Evolutionary conservation across 228 moss, liverwort and hornwort species (phyloP), one percentile per base, ranked within the genome.

Genomic region (Sphagnum fallax): DNA sequence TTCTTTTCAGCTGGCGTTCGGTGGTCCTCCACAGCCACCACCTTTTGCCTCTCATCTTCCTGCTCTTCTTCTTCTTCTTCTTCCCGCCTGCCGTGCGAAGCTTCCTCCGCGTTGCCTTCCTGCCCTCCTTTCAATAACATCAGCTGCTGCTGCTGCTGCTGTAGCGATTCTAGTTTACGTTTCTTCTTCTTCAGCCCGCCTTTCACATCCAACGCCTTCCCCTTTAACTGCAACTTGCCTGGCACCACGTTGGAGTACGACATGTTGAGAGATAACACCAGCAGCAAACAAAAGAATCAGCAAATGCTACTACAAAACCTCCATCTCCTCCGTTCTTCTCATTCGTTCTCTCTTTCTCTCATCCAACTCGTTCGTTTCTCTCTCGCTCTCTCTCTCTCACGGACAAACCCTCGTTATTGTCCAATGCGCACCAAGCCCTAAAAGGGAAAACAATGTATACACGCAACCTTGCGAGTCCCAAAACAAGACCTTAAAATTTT

Each of bases 201-300:
- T 69, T 79, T 90, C 49, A 95, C 88, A 73, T 95, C 91, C 57
- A 92, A 67, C 0, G 92, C 84, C 74, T 91, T 92, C 2, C 94
- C 94, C 72, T 95, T 95, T 68, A 95, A 79, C 74, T 88, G 90
- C 72, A 95, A 78, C 79, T 82, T 92, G 0, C 92, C 91, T 4
- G 86, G 90, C 10, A 90, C 78, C 6, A 92, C 88, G 66, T 88
- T 95, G 62, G 77, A 47, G 77, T 77, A 95, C 16, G 90, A 90
- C 94, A 95, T 95, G 32, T 12, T 55, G 55, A 8, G 32, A 32
- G 32, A 2, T 32, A 32, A 32, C 32, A 32, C 32, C 32, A 32
- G 32, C 32, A 32, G 32, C 32, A 32, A 32, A 32, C 32, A 32
- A 32, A 32, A 32, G 32, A 32, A 32, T 32, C 32, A 32, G 32